Evolutionary conservation across 306 rosid species (phyloP).

Genomic region (Hylodesmum podocarpum): DNA sequence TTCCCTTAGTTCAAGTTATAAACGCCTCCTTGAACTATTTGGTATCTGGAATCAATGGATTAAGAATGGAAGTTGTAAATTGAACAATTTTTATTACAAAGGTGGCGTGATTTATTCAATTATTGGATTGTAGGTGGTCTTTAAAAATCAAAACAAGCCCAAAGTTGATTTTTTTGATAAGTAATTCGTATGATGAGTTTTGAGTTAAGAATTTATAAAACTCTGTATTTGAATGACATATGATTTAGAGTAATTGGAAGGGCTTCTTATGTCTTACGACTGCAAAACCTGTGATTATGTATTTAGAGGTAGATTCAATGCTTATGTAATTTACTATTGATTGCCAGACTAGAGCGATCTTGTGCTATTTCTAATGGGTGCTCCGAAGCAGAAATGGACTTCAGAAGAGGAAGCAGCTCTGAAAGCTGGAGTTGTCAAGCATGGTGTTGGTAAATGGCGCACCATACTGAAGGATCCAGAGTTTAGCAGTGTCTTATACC

Average conservation of each 20-base stretch:
- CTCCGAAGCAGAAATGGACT: slow-evolving; percentile 99
- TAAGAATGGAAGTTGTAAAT: not conserved
- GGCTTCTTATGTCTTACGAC: not conserved
- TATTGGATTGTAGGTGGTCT: not conserved
- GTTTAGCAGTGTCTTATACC: slow-evolving; percentile 66
- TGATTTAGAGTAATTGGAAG: not conserved
- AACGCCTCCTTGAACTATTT: not conserved
- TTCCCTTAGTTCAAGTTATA: not conserved
- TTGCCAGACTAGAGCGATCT: slow-evolving; percentile 36
- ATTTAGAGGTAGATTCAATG: not conserved
- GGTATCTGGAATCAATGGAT: slow-evolving; percentile 9
- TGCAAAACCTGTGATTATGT: slow-evolving; percentile 9
- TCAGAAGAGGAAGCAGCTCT: slow-evolving; percentile 90
- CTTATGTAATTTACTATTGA: slow-evolving; percentile 21
- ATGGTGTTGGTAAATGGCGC: slow-evolving; percentile 98
- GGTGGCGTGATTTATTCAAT: not conserved
- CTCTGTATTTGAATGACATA: not conserved
- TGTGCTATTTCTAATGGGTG: slow-evolving; percentile 66
- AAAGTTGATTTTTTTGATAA: not conserved
- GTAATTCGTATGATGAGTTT: not conserved
- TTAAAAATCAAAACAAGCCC: not conserved
- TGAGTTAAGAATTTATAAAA: not conserved
- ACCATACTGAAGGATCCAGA: slow-evolving; percentile 96
- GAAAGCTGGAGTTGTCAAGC: slow-evolving; percentile 96
- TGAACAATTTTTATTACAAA: not conserved